These are phyloP conservation scores for Schizophyllum commune DNA, from an alignment of 1,284 basidiomycete species.

Conservation along the genomic window DNA sequence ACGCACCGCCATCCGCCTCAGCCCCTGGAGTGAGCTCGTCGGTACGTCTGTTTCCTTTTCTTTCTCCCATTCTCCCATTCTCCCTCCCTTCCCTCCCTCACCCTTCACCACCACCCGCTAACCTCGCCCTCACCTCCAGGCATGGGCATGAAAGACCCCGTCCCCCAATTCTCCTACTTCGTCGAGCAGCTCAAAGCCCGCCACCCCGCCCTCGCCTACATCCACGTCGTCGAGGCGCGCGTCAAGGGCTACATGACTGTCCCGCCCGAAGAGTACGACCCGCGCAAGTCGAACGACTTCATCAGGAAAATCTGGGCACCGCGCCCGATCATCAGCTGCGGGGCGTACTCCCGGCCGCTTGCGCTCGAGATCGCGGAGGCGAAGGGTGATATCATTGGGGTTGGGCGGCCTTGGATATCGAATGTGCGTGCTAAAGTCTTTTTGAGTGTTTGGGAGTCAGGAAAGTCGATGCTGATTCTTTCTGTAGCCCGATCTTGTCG, in stretches of 20 bases:
- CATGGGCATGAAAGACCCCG: conserved; percentile 32
- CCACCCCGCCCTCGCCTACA: conserved; percentile 40
- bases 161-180: conserved; percentile 23
- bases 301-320: conserved; percentile 25
- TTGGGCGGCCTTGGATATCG: too few relatives aligned
- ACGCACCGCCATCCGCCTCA: background rate
- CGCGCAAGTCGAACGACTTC: conserved; percentile 21
- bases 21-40: background rate
- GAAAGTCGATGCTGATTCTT: background rate
- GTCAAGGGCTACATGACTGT: background rate
- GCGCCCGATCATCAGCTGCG: background rate
- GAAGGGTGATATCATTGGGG: too few relatives aligned
- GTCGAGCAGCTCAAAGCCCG: conserved; percentile 14
- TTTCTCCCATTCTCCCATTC: too few relatives aligned
- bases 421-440: too few relatives aligned
- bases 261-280: background rate
- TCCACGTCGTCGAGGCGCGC: conserved; percentile 50
- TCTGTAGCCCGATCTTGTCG: background rate
- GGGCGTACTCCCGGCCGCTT: too few relatives aligned
- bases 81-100: too few relatives aligned
- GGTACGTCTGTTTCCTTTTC: background rate
- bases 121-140: too few relatives aligned
- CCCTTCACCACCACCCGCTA: too few relatives aligned
- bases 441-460: too few relatives aligned
- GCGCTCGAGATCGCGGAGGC: too few relatives aligned